Base-by-base conservation (phyloP, 1,284 basidiomycete genomes). In the Agroathelia rolfsii region DNA sequence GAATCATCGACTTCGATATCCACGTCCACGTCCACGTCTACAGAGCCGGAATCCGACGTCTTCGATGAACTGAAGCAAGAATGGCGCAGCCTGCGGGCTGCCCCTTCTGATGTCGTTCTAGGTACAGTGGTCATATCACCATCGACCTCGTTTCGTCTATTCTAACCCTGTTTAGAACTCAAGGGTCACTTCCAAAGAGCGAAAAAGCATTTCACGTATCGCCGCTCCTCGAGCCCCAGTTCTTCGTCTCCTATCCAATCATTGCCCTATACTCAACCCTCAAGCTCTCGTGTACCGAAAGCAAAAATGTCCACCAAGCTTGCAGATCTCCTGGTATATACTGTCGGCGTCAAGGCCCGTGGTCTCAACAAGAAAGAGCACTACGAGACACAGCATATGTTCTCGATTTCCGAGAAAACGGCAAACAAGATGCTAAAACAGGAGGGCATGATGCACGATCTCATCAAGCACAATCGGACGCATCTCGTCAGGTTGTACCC, bases 401-500 rank as follows among this genome's bases (percentile, higher is more conserved):
- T 98, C 53, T 95, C 89, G 4, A 66, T 99, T 3, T 93, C 89
- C 0, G 95, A 99, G 60, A 76, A 66, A 40, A 76, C 74, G n/a
- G 77, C 76, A 34, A 81, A 80, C 53, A 75, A 72, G 54, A 56
- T 77, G 37, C 44, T 82, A 36, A 72, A 74, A 49, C 60, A 64
- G 41, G 53, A 45, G 39, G 57, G 53, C 25, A n/a, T n/a, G n/a
- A 69, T 81, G 55, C 55, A 62, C 36, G 87, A 93, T 46, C 66
- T 97, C 39, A 74, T 95, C 55, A 87, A 89, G 55, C 95, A 98
- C 58, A 89, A 79, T 41, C 74, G 79, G 36, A 75, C 66, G 2
- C 92, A 97, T 55, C 52, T 98, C 18, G 82, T 92, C 12, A 65
- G 95, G 38, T 76, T 87, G 10, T 98, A 98, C 52, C 95, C 95